Base-by-base conservation (phyloP, 2,329 filamentous ascomycete species). In the Phialophora verrucosa region DNA sequence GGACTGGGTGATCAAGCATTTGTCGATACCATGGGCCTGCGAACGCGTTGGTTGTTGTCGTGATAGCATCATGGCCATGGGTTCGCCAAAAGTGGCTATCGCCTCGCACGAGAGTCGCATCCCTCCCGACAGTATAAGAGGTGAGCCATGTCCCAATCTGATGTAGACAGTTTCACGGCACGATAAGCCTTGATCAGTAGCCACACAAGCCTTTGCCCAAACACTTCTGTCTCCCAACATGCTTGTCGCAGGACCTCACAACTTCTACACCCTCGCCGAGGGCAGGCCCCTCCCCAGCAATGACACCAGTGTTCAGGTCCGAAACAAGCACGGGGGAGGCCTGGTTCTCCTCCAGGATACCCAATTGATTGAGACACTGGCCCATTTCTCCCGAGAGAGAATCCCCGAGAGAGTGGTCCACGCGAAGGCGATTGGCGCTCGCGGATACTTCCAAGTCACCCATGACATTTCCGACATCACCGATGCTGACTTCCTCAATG, bases 381-480 rank as follows among this genome's bases (percentile, higher is more conserved):
- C 87, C 1, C 86, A 88, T 72, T 89, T 89, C 72, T 82, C 85
- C 65, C 81, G 86, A 6, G 86, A 89, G 75, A 78, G 87, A 25
- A 89, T 89, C 20, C 87, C 87, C 0, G 87, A 88, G 74, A 77
- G 86, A 73, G 80, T 87, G 1, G 86, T 88, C 2, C 86, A 88
- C 70, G 86, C 87, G 17, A 87, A 87, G 72, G 86, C 84, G 12
- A 81, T 80, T 17, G 86, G 84, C 31, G 84, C 84, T 0, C 85
- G 80, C 67, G 85, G 85, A 20, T 82, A 86, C 59, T 89, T 89
- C 68, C 85, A 88, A 74, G 82, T 84, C n/a, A 87, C 85, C 0
- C 75, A 84, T 47, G 86, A 89, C 70, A 79, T 87, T 63, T 82
- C 83, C 2, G 81, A 88, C 70, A 73, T 88, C 42, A 87, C 84